Base-by-base conservation (phyloP, 192 early-diverging fungal species). In the Backusella australiensis region DNA sequence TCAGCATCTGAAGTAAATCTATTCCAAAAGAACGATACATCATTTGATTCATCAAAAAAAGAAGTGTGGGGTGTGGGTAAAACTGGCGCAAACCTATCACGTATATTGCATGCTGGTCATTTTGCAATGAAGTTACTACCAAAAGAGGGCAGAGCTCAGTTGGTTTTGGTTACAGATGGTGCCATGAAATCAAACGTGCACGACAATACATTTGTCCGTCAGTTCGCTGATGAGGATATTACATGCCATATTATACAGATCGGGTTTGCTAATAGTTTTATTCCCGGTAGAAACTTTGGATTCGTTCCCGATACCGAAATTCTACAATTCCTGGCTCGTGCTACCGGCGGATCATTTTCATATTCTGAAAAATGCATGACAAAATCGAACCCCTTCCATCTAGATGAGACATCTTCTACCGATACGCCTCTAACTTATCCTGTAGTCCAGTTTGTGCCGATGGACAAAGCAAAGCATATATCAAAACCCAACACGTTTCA, bases 281-380 rank as follows among this genome's bases (percentile, higher is more conserved):
- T 87, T 72, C 89, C 91, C 23, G 85, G 86, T 49, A 84, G 86
- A 49, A 91, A 92, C 72, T 90, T 94, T 75, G 94, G 94, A 9
- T 91, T 89, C 83, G 85, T 93, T 21, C 89, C 88, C 46, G 94
- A 95, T 75, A 93, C 86, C 68, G 93, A 95, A 75, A 82, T 90
- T 46, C 81, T 94, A 0, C 79, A 88, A 32, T 94, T 90, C 76
- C 80, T 93, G 68, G 86, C 93, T 1, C 87, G 86, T 15, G 85
- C 92, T 2, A 88, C 93, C 11, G 86, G 85, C n/a, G 94, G 94
- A 11, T 83, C 83, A 39, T 93, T 93, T 73, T 79, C 91, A 41
- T 93, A 90, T 63, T 89, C 92, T n/a, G 85, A 87, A 71, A 89
- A 95, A 69, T 94, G 91, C 49, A 84, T 81, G 5, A 80, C 82